Percentiles rank a stretch among this genome's conserved stretches.
phyloP scores from a whole-genome alignment of 306 rosid genomes.

The Vigna hirtella region DNA sequence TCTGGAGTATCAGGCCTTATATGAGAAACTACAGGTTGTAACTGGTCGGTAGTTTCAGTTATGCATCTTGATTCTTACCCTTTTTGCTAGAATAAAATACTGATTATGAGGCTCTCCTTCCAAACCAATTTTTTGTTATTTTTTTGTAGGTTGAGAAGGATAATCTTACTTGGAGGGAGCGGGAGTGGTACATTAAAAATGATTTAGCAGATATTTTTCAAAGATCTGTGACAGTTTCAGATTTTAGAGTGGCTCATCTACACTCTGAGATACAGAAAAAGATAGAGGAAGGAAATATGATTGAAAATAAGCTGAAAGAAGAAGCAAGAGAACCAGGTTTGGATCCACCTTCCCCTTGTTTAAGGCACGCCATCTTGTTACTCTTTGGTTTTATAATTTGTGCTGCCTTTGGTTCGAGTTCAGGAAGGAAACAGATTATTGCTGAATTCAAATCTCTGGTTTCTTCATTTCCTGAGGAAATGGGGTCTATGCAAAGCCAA shows the following conservation, averaged over 20 bases:
- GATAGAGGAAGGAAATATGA: constrained; percentile 61
- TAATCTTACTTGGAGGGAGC: constrained; percentile 83
- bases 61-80: constrained; percentile 45
- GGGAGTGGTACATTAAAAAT: constrained; percentile 80
- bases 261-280: constrained; percentile 69
- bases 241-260: constrained; percentile 68
- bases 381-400: constrained; percentile 10
- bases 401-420: constrained; percentile 48
- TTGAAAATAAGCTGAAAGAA: constrained; percentile 76
- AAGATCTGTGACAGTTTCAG: constrained; percentile 71
- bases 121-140: constrained; percentile 34
- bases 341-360: constrained; percentile 10
- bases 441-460: constrained; percentile 83
- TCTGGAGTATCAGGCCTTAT: constrained; percentile 67
- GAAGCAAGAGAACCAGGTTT: constrained; percentile 85
- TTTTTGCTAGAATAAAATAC: constrained; percentile 37
- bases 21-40: constrained; percentile 97
- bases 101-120: constrained; percentile 38
- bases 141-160: constrained; percentile 88
- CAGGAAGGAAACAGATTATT: constrained; percentile 92
- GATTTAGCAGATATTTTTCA: constrained; percentile 75
- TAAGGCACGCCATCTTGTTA: constrained; percentile 24
- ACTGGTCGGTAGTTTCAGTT: constrained; percentile 87
- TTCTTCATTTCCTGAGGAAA: constrained; percentile 93
- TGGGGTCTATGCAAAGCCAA: constrained; percentile 90